These are phyloP conservation scores for Colletotrichum sp. DNA, from an alignment of 2,329 filamentous ascomycete genomes.

Conservation along the genomic window DNA sequence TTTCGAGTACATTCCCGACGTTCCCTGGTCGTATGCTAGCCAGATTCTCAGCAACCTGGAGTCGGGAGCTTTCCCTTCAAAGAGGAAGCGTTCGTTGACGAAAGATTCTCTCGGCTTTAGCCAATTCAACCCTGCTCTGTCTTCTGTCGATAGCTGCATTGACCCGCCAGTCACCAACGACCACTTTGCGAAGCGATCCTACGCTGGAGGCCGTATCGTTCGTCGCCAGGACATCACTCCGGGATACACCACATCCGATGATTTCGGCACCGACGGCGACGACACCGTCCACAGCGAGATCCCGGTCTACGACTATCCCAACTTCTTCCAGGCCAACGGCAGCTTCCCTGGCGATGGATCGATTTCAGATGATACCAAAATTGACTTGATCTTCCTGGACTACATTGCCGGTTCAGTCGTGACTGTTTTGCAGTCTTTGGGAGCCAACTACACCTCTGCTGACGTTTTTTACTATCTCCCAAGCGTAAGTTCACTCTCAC, in stretches of 20 bases:
- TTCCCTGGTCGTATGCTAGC: slow-evolving; percentile 43
- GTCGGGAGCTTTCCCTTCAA: neutral
- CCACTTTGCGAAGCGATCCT: slow-evolving; percentile 2
- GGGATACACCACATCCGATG: slow-evolving; percentile 61
- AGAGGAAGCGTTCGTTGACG: neutral
- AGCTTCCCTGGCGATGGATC: slow-evolving; percentile 48
- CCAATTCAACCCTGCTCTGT: neutral
- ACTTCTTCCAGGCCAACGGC: slow-evolving; percentile 54
- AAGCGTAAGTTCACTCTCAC: neutral
- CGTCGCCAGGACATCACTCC: slow-evolving; percentile 53
- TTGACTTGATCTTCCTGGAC: slow-evolving; percentile 10
- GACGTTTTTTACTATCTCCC: slow-evolving; percentile 5
- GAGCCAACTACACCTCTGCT: neutral
- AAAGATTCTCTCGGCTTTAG: neutral
- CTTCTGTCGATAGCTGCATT: neutral
- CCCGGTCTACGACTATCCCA: slow-evolving; percentile 50
- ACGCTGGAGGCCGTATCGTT: neutral
- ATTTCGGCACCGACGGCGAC: slow-evolving; percentile 59
- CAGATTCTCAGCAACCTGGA: neutral
- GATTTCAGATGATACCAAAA: neutral
- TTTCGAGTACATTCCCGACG: slow-evolving; percentile 58
- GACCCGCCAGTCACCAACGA: slow-evolving; percentile 1
- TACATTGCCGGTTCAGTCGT: neutral
- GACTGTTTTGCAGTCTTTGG: neutral
- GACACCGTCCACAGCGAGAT: slow-evolving; percentile 58